Conservation (phyloP, 2,329 filamentous ascomycete species). For the Aspergillus hiratsukae region DNA sequence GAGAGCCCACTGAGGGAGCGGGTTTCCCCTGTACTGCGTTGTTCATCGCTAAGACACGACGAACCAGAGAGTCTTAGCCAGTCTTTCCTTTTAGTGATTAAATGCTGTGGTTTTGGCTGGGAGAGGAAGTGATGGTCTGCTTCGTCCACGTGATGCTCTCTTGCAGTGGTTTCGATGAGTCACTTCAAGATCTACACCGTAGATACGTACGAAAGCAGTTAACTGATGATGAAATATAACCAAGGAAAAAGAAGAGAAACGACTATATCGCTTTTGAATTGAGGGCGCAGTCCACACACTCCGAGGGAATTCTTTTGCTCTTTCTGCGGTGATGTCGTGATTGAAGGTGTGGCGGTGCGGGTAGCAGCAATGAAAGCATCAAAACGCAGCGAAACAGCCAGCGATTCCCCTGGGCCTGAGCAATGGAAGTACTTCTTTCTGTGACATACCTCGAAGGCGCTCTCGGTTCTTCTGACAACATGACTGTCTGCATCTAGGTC, state of each 20-base stretch:
- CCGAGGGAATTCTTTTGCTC: neutral
- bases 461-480: neutral
- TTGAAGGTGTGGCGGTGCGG: conserved; percentile 22
- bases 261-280: neutral
- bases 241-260: neutral
- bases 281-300: neutral
- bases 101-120: neutral
- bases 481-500: conserved; percentile 8
- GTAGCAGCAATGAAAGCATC: conserved; percentile 4
- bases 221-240: neutral
- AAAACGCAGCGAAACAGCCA: conserved; percentile 15
- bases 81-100: conserved; percentile 2
- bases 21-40: conserved; percentile 28
- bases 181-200: neutral
- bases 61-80: conserved; percentile 19
- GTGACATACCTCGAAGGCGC: neutral
- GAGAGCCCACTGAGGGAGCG: conserved; percentile 30
- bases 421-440: neutral
- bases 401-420: conserved; percentile 11
- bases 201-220: neutral
- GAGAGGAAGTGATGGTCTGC: neutral
- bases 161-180: neutral
- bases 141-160: neutral
- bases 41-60: conserved; percentile 25
- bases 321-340: neutral